These are phyloP conservation scores for Silene conica DNA, from an alignment of 148 eudicot species.

Conservation along the genomic window DNA sequence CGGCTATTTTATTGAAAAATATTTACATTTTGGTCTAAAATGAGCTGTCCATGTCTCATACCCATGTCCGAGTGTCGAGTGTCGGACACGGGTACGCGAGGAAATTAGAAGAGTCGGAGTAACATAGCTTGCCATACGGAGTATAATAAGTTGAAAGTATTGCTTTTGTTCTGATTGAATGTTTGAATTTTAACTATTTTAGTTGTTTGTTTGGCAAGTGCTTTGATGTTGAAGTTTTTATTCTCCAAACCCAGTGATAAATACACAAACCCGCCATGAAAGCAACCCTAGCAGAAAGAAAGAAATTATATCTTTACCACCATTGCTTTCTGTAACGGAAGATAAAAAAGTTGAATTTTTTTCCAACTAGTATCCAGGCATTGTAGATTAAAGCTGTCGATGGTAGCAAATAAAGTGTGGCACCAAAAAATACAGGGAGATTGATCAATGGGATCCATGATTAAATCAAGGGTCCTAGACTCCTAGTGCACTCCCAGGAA, in stretches of 20 bases:
- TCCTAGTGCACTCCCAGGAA: conserved; percentile 73
- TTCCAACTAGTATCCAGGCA: conserved; percentile 74
- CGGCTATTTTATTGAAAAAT: no score
- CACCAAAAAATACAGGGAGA: conserved; percentile 85
- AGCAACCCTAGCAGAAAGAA: conserved; percentile 93
- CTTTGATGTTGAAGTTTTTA: conserved; percentile 31
- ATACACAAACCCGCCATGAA: conserved; percentile 87
- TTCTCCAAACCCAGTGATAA: conserved; percentile 63
- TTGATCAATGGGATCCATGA: conserved; percentile 85
- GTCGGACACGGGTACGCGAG: no score
- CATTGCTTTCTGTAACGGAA: conserved; percentile 72
- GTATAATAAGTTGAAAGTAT: no score
- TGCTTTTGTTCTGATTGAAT: no score
- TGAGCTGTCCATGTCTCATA: no score
- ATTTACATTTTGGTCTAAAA: no score
- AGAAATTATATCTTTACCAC: conserved; percentile 95
- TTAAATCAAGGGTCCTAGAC: conserved; percentile 66
- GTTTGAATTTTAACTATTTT: no score
- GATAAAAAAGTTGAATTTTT: conserved; percentile 73
- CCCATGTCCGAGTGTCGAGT: no score
- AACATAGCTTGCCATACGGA: no score
- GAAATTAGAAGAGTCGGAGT: no score
- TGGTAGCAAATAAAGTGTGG: conserved; percentile 74
- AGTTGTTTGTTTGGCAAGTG: no score
- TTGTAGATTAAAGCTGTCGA: conserved; percentile 82